These are phyloP conservation scores for Scutellaria minor DNA, from an alignment of 257 asterid genomes.

Conservation along the genomic window DNA sequence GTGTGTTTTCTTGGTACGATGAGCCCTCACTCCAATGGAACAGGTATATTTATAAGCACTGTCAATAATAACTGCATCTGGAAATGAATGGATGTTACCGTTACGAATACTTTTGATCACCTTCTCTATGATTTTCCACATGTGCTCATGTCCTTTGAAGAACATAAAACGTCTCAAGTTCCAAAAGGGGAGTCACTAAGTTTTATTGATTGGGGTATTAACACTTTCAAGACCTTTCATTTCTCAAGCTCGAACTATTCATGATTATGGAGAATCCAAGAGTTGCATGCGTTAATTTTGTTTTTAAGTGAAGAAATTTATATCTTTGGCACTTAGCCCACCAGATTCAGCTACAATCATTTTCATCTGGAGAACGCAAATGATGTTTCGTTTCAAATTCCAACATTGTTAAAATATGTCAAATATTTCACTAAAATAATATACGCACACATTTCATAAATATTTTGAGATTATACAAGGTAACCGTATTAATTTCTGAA, in stretches of 20 bases:
- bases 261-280: background rate
- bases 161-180: constrained; percentile 4
- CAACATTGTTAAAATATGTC: no score
- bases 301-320: background rate
- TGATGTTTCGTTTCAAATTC: no score
- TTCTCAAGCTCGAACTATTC: background rate
- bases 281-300: background rate
- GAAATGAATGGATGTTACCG: background rate
- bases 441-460: no score
- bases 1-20: background rate
- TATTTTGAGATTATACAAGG: background rate
- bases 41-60: constrained; percentile 6
- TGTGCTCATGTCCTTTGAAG: background rate
- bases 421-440: no score
- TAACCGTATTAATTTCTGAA: no score
- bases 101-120: background rate
- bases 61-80: background rate
- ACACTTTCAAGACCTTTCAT: background rate
- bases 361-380: background rate
- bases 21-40: background rate
- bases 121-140: constrained; percentile 13
- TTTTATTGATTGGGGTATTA: background rate
- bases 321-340: background rate
- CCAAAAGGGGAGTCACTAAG: background rate
- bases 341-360: background rate